These are phyloP conservation scores for Tetracentron sinense DNA, from an alignment of 164 flowering plant genomes.

Conservation along the genomic window DNA sequence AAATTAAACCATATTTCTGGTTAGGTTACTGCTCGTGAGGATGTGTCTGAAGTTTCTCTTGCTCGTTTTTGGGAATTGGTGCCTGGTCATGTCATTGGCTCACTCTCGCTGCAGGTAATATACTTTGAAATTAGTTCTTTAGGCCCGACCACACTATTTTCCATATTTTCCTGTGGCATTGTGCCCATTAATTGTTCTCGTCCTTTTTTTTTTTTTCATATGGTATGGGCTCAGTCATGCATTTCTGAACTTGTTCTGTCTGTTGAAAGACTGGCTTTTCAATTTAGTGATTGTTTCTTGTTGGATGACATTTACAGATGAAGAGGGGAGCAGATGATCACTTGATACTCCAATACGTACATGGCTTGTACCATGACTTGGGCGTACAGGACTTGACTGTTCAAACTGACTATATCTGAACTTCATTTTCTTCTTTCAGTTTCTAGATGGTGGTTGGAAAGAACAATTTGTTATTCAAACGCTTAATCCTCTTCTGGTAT, in stretches of 20 bases:
- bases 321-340: slow-evolving; percentile 63
- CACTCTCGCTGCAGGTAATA: slow-evolving; percentile 65
- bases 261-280: no score
- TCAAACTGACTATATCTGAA: slow-evolving; percentile 44
- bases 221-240: neutral
- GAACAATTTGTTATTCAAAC: no score
- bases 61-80: slow-evolving; percentile 96
- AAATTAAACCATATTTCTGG: neutral
- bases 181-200: neutral
- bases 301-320: slow-evolving; percentile 43
- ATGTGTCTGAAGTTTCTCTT: slow-evolving; percentile 66
- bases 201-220: no score
- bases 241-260: neutral
- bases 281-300: slow-evolving; percentile 1
- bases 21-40: slow-evolving; percentile 70
- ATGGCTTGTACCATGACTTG: slow-evolving; percentile 80
- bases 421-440: neutral
- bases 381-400: slow-evolving; percentile 85
- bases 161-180: neutral
- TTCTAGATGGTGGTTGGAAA: no score
- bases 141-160: no score
- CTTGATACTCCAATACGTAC: slow-evolving; percentile 58
- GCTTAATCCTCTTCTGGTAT: no score
- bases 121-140: neutral
- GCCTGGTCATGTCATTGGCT: slow-evolving; percentile 86